phyloP scores from a whole-genome alignment of 768 basidiomycete genomes.

The Phlebiopsis gigantea region DNA sequence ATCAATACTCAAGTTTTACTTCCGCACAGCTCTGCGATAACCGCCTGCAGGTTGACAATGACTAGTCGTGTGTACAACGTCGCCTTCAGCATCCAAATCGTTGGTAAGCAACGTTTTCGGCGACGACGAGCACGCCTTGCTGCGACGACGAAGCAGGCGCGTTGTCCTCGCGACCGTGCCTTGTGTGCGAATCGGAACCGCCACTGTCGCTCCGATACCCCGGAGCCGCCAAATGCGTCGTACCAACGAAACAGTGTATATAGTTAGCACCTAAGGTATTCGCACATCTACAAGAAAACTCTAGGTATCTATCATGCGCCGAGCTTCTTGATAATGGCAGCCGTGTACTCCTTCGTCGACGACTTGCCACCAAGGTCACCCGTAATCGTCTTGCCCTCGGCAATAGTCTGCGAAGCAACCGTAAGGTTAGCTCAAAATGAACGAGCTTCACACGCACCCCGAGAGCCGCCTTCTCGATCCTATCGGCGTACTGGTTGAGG shows the following conservation, averaged over 20 bases:
- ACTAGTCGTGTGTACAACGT: no score
- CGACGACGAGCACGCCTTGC: neutral
- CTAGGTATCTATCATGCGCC: constrained; percentile 17
- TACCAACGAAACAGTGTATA: neutral
- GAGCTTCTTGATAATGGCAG: constrained; percentile 79
- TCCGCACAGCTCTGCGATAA: neutral
- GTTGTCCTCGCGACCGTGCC: constrained; percentile 7
- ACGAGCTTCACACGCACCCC: constrained; percentile 47
- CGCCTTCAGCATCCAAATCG: no score
- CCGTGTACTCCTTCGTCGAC: constrained; percentile 83
- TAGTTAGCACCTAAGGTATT: constrained; percentile 11
- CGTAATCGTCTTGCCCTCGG: constrained; percentile 92
- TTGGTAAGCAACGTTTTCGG: neutral
- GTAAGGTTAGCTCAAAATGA: constrained; percentile 5
- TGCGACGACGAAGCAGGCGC: neutral
- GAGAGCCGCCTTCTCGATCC: constrained; percentile 90
- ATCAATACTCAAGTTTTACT: constrained; percentile 6
- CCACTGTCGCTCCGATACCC: neutral
- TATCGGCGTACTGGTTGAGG: constrained; percentile 73
- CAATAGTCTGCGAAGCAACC: constrained; percentile 69
- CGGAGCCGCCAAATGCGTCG: neutral
- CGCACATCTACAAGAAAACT: constrained; percentile 10
- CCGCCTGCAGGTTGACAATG: neutral
- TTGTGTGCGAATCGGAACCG: neutral
- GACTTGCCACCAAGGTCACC: constrained; percentile 95